phyloP scores from a whole-genome alignment of 345 rosid genomes.

The Turritis glabra region DNA sequence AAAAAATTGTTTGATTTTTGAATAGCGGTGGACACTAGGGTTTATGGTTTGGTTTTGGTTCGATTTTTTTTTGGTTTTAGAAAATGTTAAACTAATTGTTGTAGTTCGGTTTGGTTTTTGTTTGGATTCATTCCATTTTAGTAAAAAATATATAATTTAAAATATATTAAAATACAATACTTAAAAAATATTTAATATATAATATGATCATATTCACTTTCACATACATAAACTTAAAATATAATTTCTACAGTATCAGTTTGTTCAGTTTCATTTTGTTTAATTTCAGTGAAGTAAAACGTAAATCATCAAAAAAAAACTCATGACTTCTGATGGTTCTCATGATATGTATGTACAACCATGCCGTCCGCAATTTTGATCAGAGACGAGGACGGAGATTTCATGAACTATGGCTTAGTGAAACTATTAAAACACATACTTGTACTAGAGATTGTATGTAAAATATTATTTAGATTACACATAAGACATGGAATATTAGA shows the following conservation, averaged over 20 bases:
- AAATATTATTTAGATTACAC: not conserved
- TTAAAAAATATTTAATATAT: no score
- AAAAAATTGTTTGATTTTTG: not conserved
- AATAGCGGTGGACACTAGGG: not conserved
- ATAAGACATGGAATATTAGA: not conserved
- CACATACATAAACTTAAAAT: no score
- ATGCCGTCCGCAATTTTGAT: not conserved
- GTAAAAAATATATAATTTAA: no score
- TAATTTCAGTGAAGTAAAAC: no score
- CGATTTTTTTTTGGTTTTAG: not conserved
- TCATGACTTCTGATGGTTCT: not conserved
- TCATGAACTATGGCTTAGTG: not conserved
- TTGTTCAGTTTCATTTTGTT: no score
- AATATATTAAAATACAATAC: no score
- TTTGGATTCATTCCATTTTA: not conserved
- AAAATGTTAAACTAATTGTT: not conserved
- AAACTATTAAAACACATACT: not conserved
- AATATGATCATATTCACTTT: no score
- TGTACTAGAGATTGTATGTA: not conserved
- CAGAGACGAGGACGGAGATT: not conserved
- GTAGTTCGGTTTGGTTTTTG: not conserved
- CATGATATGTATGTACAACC: no score
- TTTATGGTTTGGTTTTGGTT: conserved; percentile 1
- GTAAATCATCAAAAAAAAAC: no score
- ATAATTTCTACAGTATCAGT: no score